Base-by-base conservation (phyloP, 73 alveolate genomes). In the Halteria grandinella region DNA sequence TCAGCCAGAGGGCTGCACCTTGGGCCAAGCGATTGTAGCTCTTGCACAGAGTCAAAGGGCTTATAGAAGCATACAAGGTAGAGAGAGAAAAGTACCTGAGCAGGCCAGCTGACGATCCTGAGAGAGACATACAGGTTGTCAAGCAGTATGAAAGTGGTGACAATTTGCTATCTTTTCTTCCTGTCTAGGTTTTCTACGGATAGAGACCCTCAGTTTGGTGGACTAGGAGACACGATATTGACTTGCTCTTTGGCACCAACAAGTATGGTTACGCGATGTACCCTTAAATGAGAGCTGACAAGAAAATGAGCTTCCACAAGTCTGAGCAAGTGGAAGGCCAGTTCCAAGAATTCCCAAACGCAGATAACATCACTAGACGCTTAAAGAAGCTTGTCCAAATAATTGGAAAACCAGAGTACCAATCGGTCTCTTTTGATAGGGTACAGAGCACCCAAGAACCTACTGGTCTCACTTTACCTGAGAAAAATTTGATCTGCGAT, bases 171-270 rank as follows among this genome's bases (percentile, higher is more conserved):
- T 93, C 95, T 78, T 97, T 97, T 80, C 89, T 97, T n/a, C 98
- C 98, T 4, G 73, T 85, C 45, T 74, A 82, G 52, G 85, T 87
- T 25, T 88, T 89, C 57, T 93, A 91, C 77, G 98, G 99, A 23
- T 92, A 97, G 69, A 93, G 98, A 41, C 99, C 99, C 17, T 88
- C 97, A 0, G 91, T 88, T 6, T 97, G 99, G 99, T 97, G 99
- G 99, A 94, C 96, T 0, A 85, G 91, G 86, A 80, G 95, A 47
- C 99, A 97, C 77, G 99, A 97, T 69, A 97, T 95, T 32, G 99
- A 97, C 84, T 75, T 97, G 48, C 76, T 97, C 43, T 69, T 96
- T 55, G 99, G 99, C 17, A 97, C 98, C 32, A 93, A 95, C 80
- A 92, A 94, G 60, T 93, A 95, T 83, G 99, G 99, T 15, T 97